A percentile compares a stretch with the other conserved stretches of the same genome.
These are phyloP conservation scores for Candida manassasensis DNA, from an alignment of 805 yeast species.

Conservation along the genomic window DNA sequence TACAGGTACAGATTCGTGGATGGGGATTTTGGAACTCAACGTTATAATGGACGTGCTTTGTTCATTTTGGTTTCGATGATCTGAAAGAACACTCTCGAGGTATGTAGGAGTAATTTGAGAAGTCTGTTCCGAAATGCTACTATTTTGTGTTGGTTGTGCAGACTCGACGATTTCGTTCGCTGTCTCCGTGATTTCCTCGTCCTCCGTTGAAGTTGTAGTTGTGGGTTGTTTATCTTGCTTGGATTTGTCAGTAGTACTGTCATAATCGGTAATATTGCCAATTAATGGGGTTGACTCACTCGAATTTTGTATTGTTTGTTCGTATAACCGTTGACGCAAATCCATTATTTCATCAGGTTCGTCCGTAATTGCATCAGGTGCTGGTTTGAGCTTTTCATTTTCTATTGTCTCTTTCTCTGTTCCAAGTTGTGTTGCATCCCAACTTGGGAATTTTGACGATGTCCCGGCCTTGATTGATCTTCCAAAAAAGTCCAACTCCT, in stretches of 20 bases:
- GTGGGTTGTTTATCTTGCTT: slow-evolving; percentile 1
- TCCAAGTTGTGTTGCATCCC: slow-evolving; percentile 8
- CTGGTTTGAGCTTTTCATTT: slow-evolving; percentile 5
- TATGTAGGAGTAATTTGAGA: too few species aligned
- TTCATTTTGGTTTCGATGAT: too few species aligned
- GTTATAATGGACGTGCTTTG: too few species aligned
- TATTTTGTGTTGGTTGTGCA: background rate
- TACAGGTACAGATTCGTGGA: too few species aligned
- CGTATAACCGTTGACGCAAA: slow-evolving; percentile 28
- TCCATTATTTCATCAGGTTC: slow-evolving; percentile 35
- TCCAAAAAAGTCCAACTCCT: slow-evolving; percentile 61
- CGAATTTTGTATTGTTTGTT: slow-evolving; percentile 15
- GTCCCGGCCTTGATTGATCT: slow-evolving; percentile 28
- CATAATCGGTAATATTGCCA: slow-evolving; percentile 1
- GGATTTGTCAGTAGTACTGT: background rate
- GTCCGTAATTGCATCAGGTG: slow-evolving; percentile 15
- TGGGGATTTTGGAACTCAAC: too few species aligned
- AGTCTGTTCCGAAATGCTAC: too few species aligned
- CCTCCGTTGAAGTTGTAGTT: background rate
- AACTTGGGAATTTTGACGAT: slow-evolving; percentile 16
- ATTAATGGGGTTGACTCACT: slow-evolving; percentile 8
- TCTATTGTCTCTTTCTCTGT: slow-evolving; percentile 5
- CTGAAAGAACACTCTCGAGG: too few species aligned
- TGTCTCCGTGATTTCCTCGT: background rate
- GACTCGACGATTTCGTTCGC: background rate